Evolutionary conservation across 345 rosid genomes (phyloP).

Genomic region (Salix arbutifolia): DNA sequence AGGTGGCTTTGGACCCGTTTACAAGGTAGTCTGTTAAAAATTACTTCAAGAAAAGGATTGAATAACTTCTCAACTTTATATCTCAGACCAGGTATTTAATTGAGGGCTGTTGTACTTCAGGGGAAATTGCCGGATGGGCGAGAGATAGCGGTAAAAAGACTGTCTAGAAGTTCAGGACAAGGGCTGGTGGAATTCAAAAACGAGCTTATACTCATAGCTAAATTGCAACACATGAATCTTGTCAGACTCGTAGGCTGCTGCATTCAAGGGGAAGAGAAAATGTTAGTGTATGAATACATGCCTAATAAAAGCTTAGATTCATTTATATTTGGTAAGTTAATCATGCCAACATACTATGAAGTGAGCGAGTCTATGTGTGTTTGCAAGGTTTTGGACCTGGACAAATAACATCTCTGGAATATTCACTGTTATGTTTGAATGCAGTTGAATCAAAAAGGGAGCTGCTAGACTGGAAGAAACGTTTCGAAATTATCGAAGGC

Average conservation of each 20-base stretch:
- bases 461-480: conserved; percentile 6
- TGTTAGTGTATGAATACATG: conserved; percentile 24
- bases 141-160: conserved; percentile 25
- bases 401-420: not conserved
- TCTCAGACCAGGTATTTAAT: no score
- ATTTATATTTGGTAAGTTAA: conserved; percentile 11
- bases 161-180: conserved; percentile 18
- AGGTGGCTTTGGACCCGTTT: conserved; percentile 4
- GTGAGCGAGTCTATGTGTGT: no score
- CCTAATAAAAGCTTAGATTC: conserved; percentile 23
- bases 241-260: conserved; percentile 22
- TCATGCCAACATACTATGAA: no score
- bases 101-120: not conserved
- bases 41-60: no score
- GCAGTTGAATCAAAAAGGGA: not conserved
- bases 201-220: conserved; percentile 25
- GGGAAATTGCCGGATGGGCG: conserved; percentile 8
- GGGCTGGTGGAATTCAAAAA: conserved; percentile 27
- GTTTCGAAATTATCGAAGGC: not conserved
- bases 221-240: conserved; percentile 17
- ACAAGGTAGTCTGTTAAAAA: no score
- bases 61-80: no score
- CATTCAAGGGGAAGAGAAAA: conserved; percentile 16
- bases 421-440: not conserved
- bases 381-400: no score